phyloP scores from a whole-genome alignment of 2,329 filamentous ascomycete genomes.

The Ceratocystis alfenasii region DNA sequence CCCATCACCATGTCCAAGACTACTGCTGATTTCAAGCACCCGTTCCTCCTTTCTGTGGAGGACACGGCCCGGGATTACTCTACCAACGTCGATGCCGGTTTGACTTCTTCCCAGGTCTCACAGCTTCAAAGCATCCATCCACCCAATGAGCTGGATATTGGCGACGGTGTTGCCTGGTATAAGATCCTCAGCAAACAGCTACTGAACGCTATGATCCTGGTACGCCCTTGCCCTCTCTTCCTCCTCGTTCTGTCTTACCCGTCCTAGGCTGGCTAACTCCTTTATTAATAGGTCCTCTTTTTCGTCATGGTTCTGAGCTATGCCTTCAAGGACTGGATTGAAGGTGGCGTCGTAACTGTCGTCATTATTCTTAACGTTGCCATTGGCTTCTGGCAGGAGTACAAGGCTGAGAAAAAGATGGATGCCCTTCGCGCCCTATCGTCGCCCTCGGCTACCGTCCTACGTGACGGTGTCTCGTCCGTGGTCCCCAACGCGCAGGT shows the following conservation, averaged over 20 bases:
- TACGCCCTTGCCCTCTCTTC: slow-evolving; percentile 36
- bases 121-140: slow-evolving; percentile 49
- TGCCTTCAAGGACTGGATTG: slow-evolving; percentile 54
- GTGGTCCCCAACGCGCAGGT: slow-evolving; percentile 49
- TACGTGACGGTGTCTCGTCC: slow-evolving; percentile 46
- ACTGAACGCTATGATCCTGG: slow-evolving; percentile 66
- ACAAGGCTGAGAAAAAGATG: slow-evolving; percentile 54
- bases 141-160: slow-evolving; percentile 58
- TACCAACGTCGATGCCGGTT: slow-evolving; percentile 54
- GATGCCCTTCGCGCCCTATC: slow-evolving; percentile 50
- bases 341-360: slow-evolving; percentile 53
- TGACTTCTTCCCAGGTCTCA: slow-evolving; percentile 48
- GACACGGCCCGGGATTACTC: slow-evolving; percentile 51
- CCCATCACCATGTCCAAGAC: slow-evolving; percentile 13
- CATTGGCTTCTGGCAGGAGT: slow-evolving; percentile 56
- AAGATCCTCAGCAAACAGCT: slow-evolving; percentile 63
- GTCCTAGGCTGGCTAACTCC: slow-evolving; percentile 25
- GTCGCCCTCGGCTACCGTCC: slow-evolving; percentile 49
- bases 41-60: slow-evolving; percentile 48
- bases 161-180: slow-evolving; percentile 53
- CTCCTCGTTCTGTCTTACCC: slow-evolving; percentile 33
- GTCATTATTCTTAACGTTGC: slow-evolving; percentile 59
- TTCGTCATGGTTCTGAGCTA: slow-evolving; percentile 66
- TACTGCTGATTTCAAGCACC: slow-evolving; percentile 33
- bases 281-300: slow-evolving; percentile 49